Base-by-base conservation (phyloP, 2,329 filamentous ascomycete species). In the Neocucurbitaria cava region DNA sequence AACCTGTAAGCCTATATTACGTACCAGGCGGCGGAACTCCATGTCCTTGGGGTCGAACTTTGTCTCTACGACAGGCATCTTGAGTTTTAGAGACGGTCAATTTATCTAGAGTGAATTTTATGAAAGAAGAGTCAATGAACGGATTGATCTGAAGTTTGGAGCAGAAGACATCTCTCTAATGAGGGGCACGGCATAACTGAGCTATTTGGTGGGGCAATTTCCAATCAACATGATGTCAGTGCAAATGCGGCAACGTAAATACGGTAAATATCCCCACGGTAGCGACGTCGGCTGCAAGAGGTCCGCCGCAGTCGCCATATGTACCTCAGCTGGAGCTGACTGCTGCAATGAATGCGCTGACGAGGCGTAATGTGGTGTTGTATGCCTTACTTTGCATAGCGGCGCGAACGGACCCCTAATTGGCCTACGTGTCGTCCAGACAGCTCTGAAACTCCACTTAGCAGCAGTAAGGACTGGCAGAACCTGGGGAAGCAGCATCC, bases 31-130 rank as follows among this genome's bases (percentile, higher is more conserved):
- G 57, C 79, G 77, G 50, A 63, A 63, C 52, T 73, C 53, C 72
- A 75, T 82, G 68, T 82, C 78, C 72, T 82, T 80, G 53, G 80
- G 79, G 53, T 82, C 77, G 64, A 78, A 82, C 63, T 77, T 79
- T 59, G 76, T 77, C 64, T 80, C 77, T 53, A 81, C 75, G 40
- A 70, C 68, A 57, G 69, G 59, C 71, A 74, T 74, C 28, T 49
- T 67, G 64, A 48, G 10, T 52, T 42, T 0, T 18, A 33, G 26
- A 40, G n/a, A 49, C 38, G 36, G 35, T 30, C n/a, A 30, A 17
- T 23, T 24, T 46, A 11, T 36, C 41, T 26, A 20, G 26, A 15
- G 18, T 26, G 5, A 11, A 6, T 30, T 6, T 7, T 43, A 18
- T 24, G 36, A 9, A 9, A 18, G 2, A 30, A 43, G 20, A 24